Evolutionary conservation across 352 stramenopile genomes (phyloP), one percentile per base, ranked within the genome.

Genomic region (Globisporangium canariense): DNA sequence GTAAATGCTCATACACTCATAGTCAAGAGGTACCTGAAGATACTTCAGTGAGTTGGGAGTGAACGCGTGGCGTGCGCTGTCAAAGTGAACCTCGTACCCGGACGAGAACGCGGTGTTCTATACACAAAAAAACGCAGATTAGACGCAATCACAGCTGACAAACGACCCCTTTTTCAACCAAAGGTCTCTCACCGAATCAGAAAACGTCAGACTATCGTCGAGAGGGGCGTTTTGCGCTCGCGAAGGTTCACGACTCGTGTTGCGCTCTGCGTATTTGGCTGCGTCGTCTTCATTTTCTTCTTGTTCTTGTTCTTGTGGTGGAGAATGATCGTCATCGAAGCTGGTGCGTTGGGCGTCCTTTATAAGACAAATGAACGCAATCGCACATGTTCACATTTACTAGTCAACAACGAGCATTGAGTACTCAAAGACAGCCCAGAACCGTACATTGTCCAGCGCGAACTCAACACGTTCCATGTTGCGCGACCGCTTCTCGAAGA

Each of bases 21-120:
- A 41, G 11, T 22, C 18, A n/a, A 20, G 51, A 43, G 11, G 9
- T 32, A 89, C 83, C 78, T 91, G 81, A 3, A 93, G 61, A 64
- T 89, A 71, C 59, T 86, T 91, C 45, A 90, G 63, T 41, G 81
- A 88, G 59, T 90, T 93, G 0, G 84, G 84, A 4, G 81, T 93
- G 59, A 83, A 87, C 22, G 74, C 72, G 2, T 82, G 66, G 10
- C 75, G 71, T 4, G 64, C 30, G 3, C 47, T 76, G 62, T 93
- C 84, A 63, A 91, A 81, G 60, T 91, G 78, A 6, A 91, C 65
- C 30, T 92, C 81, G 46, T 79, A 90, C 25, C 83, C 81, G 28
- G 79, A 90, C 28, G 79, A 90, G 58, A 81, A 62, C 30, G 72
- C 73, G n/a, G 83, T 90, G 25, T 67, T 71, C 78, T 87, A 32